phyloP scores from a whole-genome alignment of 306 rosid genomes.

The Vicia faba region DNA sequence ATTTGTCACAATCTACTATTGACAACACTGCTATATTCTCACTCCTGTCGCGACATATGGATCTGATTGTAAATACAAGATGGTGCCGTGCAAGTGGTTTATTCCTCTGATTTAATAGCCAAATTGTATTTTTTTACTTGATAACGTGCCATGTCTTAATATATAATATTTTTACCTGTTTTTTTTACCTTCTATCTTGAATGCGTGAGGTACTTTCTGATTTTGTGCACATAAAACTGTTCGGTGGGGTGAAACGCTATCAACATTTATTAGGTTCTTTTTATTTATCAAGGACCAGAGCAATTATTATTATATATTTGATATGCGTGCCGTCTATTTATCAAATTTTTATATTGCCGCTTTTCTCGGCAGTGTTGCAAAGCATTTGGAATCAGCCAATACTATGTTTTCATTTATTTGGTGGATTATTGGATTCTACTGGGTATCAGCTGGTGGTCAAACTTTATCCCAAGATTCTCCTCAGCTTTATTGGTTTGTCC shows the following conservation, averaged over 20 bases:
- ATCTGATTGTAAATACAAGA: neutral
- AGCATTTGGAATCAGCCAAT: slow-evolving; percentile 92
- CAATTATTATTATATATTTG: neutral
- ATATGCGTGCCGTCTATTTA: neutral
- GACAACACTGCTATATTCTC: neutral
- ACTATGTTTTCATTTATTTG: slow-evolving; percentile 96
- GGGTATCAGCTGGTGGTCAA: slow-evolving; percentile 94
- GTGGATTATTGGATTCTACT: slow-evolving; percentile 99
- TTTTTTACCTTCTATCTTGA: slow-evolving; percentile 1
- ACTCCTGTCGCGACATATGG: neutral
- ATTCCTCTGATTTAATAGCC: neutral
- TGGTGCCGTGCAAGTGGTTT: neutral
- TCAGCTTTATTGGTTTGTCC: slow-evolving; percentile 84
- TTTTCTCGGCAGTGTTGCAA: slow-evolving; percentile 60
- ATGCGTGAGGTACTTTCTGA: neutral
- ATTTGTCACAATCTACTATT: no score
- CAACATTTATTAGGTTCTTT: neutral
- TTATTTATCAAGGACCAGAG: slow-evolving; percentile 1
- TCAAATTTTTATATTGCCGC: slow-evolving; percentile 12
- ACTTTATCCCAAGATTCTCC: slow-evolving; percentile 69
- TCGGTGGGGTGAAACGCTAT: neutral
- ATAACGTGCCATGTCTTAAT: neutral
- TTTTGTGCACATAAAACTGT: slow-evolving; percentile 2
- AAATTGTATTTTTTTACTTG: neutral
- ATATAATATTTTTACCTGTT: neutral